These are phyloP conservation scores for Panellus pusillus DNA, from an alignment of 768 basidiomycete species.

Conservation along the genomic window DNA sequence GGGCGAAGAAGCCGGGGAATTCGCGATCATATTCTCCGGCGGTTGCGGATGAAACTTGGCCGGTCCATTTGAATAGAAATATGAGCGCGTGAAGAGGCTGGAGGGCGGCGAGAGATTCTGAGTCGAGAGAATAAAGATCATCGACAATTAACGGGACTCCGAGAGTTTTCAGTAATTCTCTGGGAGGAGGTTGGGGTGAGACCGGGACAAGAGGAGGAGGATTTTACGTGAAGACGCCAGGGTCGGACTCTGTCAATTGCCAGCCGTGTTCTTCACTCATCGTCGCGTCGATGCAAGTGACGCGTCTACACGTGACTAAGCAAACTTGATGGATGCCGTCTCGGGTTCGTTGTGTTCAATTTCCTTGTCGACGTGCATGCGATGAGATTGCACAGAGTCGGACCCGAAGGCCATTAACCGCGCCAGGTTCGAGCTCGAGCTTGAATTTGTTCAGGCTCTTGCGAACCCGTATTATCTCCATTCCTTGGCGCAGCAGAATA, in stretches of 20 bases:
- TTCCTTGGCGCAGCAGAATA: conserved; percentile 84
- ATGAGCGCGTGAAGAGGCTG: conserved; percentile 89
- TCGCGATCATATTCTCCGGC: conserved; percentile 62
- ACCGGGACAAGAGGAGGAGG: conserved; percentile 5
- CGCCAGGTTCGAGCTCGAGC: conserved; percentile 78
- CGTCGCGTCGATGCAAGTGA: not conserved
- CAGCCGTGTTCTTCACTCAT: conserved; percentile 68
- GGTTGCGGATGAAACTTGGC: conserved; percentile 34
- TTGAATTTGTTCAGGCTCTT: conserved; percentile 93
- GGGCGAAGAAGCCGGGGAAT: conserved; percentile 89
- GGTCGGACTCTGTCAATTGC: conserved; percentile 73
- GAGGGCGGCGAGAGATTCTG: conserved; percentile 66
- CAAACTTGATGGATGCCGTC: conserved; percentile 4
- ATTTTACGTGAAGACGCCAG: conserved; percentile 82
- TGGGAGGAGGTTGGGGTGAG: conserved; percentile 29
- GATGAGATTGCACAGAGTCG: conserved; percentile 24
- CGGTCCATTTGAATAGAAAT: conserved; percentile 92
- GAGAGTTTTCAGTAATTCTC: conserved; percentile 77
- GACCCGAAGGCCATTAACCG: conserved; percentile 67
- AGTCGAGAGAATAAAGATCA: conserved; percentile 83
- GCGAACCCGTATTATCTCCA: conserved; percentile 92
- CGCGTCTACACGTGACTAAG: conserved; percentile 12
- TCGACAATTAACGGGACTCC: conserved; percentile 86
- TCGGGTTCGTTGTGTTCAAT: conserved; percentile 1
- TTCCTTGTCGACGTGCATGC: not conserved